phyloP scores from a whole-genome alignment of 2,329 filamentous ascomycete genomes.

The Periglandula ipomoeae region DNA sequence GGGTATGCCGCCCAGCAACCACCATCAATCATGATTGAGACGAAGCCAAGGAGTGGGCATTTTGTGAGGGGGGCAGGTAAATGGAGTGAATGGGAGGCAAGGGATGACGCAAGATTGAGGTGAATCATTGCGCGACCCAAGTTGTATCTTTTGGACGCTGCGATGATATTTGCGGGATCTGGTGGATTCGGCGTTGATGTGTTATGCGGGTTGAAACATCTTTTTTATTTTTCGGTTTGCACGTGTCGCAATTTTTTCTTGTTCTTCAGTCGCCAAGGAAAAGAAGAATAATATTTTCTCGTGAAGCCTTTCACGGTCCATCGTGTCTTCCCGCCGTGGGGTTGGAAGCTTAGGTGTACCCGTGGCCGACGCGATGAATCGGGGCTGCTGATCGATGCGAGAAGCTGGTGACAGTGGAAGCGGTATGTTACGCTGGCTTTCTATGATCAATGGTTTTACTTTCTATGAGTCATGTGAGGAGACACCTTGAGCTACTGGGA shows the following conservation, averaged over 20 bases:
- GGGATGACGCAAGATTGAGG: neutral
- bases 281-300: neutral
- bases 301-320: neutral
- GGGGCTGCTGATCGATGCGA: neutral
- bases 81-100: neutral
- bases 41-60: neutral
- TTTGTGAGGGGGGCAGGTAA: neutral
- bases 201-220: slow-evolving; percentile 17
- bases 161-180: slow-evolving; percentile 31
- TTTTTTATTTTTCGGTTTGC: slow-evolving; percentile 1
- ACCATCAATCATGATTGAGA: slow-evolving; percentile 59
- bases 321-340: neutral
- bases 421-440: neutral
- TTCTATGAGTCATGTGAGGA: neutral
- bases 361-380: neutral
- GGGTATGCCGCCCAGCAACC: slow-evolving; percentile 74
- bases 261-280: neutral
- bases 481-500: neutral
- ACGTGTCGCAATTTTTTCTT: slow-evolving; percentile 14
- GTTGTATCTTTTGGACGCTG: slow-evolving; percentile 17
- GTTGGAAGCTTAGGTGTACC: neutral
- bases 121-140: slow-evolving; percentile 17
- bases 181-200: slow-evolving; percentile 35
- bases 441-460: neutral
- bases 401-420: neutral